phyloP scores from a whole-genome alignment of 1,284 basidiomycete species.

The Takashimella tepidaria region DNA sequence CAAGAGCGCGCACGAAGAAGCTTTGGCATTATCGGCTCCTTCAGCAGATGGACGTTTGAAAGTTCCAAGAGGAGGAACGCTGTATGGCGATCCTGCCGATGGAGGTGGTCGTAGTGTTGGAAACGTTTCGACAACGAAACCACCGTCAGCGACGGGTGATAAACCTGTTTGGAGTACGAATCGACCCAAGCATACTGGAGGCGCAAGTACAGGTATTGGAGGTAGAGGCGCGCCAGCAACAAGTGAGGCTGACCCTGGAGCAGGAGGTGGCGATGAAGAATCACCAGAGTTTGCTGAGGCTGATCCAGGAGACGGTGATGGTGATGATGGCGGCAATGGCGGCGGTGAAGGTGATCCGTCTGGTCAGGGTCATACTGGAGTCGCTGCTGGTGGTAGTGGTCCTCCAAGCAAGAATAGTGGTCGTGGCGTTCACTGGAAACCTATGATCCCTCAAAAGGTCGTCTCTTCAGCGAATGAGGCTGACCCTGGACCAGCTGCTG shows the following conservation, averaged over 20 bases:
- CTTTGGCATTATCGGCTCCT: neutral
- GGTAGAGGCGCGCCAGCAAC: neutral
- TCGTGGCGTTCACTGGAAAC: too few relatives aligned
- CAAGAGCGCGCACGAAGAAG: too few relatives aligned
- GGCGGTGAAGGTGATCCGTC: neutral
- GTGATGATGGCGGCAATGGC: neutral
- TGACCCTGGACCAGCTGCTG: neutral
- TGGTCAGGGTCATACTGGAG: neutral
- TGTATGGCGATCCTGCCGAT: neutral
- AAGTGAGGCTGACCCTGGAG: neutral
- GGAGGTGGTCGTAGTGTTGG: neutral
- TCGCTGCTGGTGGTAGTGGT: neutral
- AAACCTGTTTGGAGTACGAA: neutral
- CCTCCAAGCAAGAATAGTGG: too few relatives aligned
- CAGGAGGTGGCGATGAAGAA: too few relatives aligned
- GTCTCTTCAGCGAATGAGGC: neutral
- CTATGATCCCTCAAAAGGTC: too few relatives aligned
- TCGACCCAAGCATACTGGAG: neutral
- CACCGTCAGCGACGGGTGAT: conserved; percentile 1
- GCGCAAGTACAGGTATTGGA: neutral
- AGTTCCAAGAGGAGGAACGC: neutral
- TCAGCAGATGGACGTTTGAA: neutral
- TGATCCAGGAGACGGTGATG: neutral
- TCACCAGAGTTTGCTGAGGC: neutral
- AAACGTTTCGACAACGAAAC: too few relatives aligned